Percentiles rank a stretch among this genome's conserved stretches.
Evolutionary conservation across 495 filamentous ascomycete genomes (phyloP).

Genomic region (Chaetomium tenue): DNA sequence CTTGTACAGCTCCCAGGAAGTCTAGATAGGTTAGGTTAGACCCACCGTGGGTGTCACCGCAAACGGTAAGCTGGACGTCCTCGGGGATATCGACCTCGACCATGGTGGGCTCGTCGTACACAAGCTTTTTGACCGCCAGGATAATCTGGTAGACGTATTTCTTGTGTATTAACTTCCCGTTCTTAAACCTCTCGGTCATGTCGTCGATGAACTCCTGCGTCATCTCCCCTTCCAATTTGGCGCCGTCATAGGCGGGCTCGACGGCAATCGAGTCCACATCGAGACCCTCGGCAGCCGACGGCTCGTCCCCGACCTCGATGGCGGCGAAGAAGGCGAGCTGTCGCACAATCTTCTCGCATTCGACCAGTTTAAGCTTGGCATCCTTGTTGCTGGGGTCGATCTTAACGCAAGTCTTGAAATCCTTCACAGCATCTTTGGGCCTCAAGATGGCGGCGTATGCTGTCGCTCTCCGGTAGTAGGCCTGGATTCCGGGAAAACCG

Average conservation of each 20-base stretch:
- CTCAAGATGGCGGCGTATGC: slow-evolving; percentile 86
- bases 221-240: slow-evolving; percentile 76
- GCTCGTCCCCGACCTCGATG: slow-evolving; percentile 88
- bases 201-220: slow-evolving; percentile 94
- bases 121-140: slow-evolving; percentile 80
- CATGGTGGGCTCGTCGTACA: slow-evolving; percentile 94
- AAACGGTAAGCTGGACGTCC: slow-evolving; percentile 82
- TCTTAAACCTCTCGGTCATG: slow-evolving; percentile 94
- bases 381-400: slow-evolving; percentile 83
- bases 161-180: slow-evolving; percentile 87
- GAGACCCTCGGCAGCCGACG: slow-evolving; percentile 85
- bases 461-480: slow-evolving; percentile 91
- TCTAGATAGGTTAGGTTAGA: slow-evolving; percentile 1
- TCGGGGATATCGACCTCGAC: slow-evolving; percentile 82
- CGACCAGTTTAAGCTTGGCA: slow-evolving; percentile 82
- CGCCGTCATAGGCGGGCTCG: slow-evolving; percentile 82
- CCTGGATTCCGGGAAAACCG: slow-evolving; percentile 50
- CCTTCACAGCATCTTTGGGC: slow-evolving; percentile 80
- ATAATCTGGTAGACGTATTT: slow-evolving; percentile 98
- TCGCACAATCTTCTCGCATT: slow-evolving; percentile 90
- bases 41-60: slow-evolving; percentile 93
- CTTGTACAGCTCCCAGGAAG: not conserved
- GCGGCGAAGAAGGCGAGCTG: slow-evolving; percentile 88
- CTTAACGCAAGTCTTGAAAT: slow-evolving; percentile 89
- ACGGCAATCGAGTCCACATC: slow-evolving; percentile 82